Evolutionary conservation across 225 moss, liverwort and hornwort species (phyloP).

Genomic region (Sphagnum contortum): DNA sequence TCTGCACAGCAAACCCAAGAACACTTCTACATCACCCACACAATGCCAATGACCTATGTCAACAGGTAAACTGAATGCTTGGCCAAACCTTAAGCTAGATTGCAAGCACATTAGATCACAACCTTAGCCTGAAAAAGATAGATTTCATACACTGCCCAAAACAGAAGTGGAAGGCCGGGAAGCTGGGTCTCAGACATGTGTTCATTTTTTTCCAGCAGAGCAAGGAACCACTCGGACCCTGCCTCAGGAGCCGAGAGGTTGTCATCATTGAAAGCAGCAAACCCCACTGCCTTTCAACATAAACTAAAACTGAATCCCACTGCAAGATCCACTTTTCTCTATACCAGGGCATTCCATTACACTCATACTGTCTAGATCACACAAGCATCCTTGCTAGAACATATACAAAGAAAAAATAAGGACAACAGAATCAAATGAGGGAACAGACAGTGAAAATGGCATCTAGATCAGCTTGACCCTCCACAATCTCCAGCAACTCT

Average conservation of each 20-base stretch:
- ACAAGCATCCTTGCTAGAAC: background rate
- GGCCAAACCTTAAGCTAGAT: background rate
- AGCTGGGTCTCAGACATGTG: constrained; percentile 23
- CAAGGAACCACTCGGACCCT: constrained; percentile 21
- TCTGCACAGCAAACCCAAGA: constrained; percentile 42
- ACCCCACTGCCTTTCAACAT: constrained; percentile 8
- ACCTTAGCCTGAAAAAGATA: no score
- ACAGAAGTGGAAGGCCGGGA: no score
- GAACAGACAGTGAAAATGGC: constrained; percentile 80
- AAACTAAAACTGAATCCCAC: background rate
- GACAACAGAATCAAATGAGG: background rate
- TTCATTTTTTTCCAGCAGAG: constrained; percentile 41
- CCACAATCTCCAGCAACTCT: constrained; percentile 93
- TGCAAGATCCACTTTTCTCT: no score
- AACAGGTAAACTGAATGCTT: background rate
- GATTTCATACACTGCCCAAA: no score
- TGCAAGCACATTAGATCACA: no score
- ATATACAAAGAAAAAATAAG: background rate
- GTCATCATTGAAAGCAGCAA: constrained; percentile 34
- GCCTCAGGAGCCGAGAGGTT: constrained; percentile 58
- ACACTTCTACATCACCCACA: background rate
- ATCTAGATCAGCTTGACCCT: constrained; percentile 98
- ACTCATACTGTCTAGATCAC: no score
- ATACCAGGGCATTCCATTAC: no score
- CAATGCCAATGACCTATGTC: constrained; percentile 1